Evolutionary conservation across 1,139 yeast species (phyloP).

Genomic region (Blastobotrys niveus): DNA sequence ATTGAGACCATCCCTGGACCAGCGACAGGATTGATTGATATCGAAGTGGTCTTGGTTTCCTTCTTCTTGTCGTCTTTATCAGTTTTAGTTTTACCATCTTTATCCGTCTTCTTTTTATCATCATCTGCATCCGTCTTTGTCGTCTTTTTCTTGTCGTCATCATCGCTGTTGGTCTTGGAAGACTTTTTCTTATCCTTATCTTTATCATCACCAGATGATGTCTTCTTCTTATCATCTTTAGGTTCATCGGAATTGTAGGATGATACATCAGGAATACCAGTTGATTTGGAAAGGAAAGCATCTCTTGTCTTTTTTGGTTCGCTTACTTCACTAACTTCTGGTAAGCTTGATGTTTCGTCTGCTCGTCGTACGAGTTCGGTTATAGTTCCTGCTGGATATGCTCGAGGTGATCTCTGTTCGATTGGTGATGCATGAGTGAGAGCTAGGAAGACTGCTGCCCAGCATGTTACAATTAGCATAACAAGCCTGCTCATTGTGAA

Average conservation of each 20-base stretch:
- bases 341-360: not conserved
- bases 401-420: not conserved
- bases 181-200: constrained; percentile 3
- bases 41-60: constrained; percentile 17
- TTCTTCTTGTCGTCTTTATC: constrained; percentile 11
- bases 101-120: constrained; percentile 6
- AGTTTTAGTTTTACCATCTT: constrained; percentile 11
- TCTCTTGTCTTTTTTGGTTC: not conserved
- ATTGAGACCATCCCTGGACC: constrained; percentile 38
- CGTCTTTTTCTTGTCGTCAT: constrained; percentile 3
- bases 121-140: constrained; percentile 6
- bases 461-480: not conserved
- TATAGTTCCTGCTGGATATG: not conserved
- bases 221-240: constrained; percentile 4
- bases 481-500: constrained; percentile 4
- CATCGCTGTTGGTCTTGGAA: constrained; percentile 4
- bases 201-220: constrained; percentile 1
- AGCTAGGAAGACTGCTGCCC: not conserved
- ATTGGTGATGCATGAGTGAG: constrained; percentile 3
- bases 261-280: constrained; percentile 12
- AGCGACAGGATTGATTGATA: constrained; percentile 32
- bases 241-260: not conserved
- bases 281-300: not conserved
- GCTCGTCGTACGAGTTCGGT: not conserved
- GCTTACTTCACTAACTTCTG: not conserved